Percentiles rank a stretch among this genome's conserved stretches.
These are phyloP conservation scores for Tolypocladium sp. DNA, from an alignment of 2,329 filamentous ascomycete species.

Conservation along the genomic window DNA sequence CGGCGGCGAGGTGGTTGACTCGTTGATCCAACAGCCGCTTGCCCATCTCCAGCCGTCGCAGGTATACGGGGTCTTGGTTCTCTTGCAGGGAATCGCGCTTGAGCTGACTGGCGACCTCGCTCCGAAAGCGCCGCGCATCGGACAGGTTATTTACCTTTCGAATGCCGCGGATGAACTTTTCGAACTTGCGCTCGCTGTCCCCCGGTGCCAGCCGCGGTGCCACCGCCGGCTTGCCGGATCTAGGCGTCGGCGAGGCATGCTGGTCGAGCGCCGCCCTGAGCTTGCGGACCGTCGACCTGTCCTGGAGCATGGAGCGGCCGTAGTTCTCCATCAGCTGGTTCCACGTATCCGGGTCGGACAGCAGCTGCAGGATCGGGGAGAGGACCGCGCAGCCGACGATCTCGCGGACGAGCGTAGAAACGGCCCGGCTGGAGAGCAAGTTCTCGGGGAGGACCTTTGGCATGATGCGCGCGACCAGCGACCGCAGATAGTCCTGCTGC, in stretches of 20 bases:
- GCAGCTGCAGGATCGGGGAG: slow-evolving; percentile 66
- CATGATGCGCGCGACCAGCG: slow-evolving; percentile 61
- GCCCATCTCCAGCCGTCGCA: slow-evolving; percentile 84
- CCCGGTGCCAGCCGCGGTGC: slow-evolving; percentile 73
- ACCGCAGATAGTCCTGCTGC: slow-evolving; percentile 82
- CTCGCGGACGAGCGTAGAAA: slow-evolving; percentile 74
- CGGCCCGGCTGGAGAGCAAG: slow-evolving; percentile 70
- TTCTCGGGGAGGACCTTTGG: slow-evolving; percentile 65
- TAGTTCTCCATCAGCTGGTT: slow-evolving; percentile 92
- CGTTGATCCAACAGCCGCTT: slow-evolving; percentile 85
- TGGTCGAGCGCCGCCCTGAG: slow-evolving; percentile 87
- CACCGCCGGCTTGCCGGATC: slow-evolving; percentile 50
- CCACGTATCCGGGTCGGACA: slow-evolving; percentile 93
- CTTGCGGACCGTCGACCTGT: slow-evolving; percentile 88
- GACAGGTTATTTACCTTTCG: slow-evolving; percentile 84
- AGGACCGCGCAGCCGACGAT: slow-evolving; percentile 90
- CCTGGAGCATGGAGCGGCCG: slow-evolving; percentile 79
- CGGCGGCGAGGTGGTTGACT: slow-evolving; percentile 69
- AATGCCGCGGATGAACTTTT: slow-evolving; percentile 86
- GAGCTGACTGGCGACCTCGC: slow-evolving; percentile 83
- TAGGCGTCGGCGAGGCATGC: slow-evolving; percentile 76
- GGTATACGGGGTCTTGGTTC: slow-evolving; percentile 74
- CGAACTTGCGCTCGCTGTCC: slow-evolving; percentile 87
- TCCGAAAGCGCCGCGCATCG: slow-evolving; percentile 85
- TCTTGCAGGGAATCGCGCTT: slow-evolving; percentile 74